Evolutionary conservation across 495 filamentous ascomycete species (phyloP).

Genomic region (Bathelium albidoporum): DNA sequence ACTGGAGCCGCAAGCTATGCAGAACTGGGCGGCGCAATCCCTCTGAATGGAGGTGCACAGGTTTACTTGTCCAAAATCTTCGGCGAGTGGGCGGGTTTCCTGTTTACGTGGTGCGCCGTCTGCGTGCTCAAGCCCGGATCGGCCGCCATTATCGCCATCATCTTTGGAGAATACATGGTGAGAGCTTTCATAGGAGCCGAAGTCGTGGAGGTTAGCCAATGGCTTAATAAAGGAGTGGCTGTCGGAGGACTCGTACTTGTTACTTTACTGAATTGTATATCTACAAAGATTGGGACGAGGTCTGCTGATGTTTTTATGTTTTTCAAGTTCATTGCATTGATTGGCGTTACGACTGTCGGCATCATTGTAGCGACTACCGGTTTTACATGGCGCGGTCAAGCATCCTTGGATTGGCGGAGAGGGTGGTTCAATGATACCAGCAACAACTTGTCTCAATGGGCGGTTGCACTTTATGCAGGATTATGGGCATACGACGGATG

Average conservation of each 20-base stretch:
- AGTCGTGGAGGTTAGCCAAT: slow-evolving; percentile 60
- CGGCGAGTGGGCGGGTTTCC: slow-evolving; percentile 80
- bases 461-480: slow-evolving; percentile 87
- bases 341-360: slow-evolving; percentile 79
- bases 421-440: slow-evolving; percentile 86
- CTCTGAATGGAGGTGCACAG: slow-evolving; percentile 87
- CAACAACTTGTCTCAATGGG: slow-evolving; percentile 69
- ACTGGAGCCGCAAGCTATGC: slow-evolving; percentile 94
- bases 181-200: slow-evolving; percentile 75
- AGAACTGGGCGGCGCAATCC: slow-evolving; percentile 90
- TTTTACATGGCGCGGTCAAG: slow-evolving; percentile 59
- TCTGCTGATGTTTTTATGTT: slow-evolving; percentile 90
- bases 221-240: slow-evolving; percentile 87
- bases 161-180: slow-evolving; percentile 94
- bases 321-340: slow-evolving; percentile 82
- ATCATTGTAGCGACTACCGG: slow-evolving; percentile 86
- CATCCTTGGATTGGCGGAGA: slow-evolving; percentile 78
- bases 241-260: slow-evolving; percentile 64
- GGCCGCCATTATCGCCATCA: slow-evolving; percentile 89
- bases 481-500: slow-evolving; percentile 98
- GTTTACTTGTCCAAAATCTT: slow-evolving; percentile 93
- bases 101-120: slow-evolving; percentile 94
- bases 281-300: slow-evolving; percentile 74
- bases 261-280: slow-evolving; percentile 78
- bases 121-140: slow-evolving; percentile 88